A percentile compares a stretch with the other conserved stretches of the same genome.
phyloP scores from a whole-genome alignment of 257 asterid species.

The Ilex asprella region DNA sequence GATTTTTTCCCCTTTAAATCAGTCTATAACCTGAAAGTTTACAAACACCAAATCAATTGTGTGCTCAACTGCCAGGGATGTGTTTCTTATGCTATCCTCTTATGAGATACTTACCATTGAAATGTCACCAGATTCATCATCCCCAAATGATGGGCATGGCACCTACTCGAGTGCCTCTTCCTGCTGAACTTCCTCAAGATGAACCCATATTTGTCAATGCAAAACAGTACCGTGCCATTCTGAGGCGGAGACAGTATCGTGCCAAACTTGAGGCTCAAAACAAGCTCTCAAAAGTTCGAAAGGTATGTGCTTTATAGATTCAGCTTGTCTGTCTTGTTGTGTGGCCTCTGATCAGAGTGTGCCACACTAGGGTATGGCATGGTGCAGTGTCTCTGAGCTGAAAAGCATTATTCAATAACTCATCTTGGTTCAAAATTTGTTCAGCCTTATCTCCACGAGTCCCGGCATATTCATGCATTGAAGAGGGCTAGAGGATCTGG shows the following conservation, averaged over 20 bases:
- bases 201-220: constrained; percentile 32
- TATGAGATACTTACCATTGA: constrained; percentile 5
- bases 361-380: neutral
- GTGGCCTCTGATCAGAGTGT: neutral
- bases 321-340: neutral
- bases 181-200: constrained; percentile 17
- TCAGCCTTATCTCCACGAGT: constrained; percentile 37
- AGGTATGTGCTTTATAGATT: constrained; percentile 10
- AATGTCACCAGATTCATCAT: constrained; percentile 20
- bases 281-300: constrained; percentile 17
- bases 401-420: neutral
- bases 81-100: neutral
- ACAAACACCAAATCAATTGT: neutral
- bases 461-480: constrained; percentile 28
- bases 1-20: neutral
- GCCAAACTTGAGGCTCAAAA: constrained; percentile 26
- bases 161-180: constrained; percentile 22
- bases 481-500: constrained; percentile 29
- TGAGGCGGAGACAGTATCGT: constrained; percentile 29
- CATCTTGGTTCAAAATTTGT: neutral
- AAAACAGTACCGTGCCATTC: constrained; percentile 29
- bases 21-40: constrained; percentile 3
- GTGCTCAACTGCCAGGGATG: neutral
- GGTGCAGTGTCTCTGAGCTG: neutral
- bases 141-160: constrained; percentile 20